phyloP scores from a whole-genome alignment of 176 grass and related monocot species.

The Metroxylon sagu region DNA sequence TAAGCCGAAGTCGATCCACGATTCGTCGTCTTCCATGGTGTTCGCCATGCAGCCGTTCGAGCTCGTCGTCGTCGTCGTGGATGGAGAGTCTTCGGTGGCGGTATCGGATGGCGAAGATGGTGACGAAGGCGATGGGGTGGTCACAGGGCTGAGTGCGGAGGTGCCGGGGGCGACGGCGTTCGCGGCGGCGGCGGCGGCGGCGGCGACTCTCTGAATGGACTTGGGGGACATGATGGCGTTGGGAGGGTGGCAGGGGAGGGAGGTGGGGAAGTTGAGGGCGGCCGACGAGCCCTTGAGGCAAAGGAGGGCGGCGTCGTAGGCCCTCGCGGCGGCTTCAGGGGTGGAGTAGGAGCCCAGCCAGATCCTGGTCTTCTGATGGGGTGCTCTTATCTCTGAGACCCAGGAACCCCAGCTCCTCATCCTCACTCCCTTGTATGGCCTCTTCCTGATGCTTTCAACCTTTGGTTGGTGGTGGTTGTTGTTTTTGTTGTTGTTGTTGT shows the following conservation, averaged over 20 bases:
- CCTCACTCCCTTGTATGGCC: conserved; percentile 15
- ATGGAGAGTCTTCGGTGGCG: no score
- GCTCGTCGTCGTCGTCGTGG: no score
- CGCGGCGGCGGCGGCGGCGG: no score
- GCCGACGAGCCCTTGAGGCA: conserved; percentile 18
- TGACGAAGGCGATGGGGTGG: no score
- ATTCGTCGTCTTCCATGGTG: no score
- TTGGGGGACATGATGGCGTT: not conserved
- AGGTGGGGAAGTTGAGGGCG: conserved; percentile 70
- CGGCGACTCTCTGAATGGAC: no score
- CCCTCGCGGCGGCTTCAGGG: conserved; percentile 10
- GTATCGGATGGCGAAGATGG: no score
- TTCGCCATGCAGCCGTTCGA: no score
- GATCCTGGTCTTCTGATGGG: conserved; percentile 20
- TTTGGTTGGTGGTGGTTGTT: not conserved
- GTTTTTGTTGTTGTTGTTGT: no score
- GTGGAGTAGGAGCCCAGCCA: conserved; percentile 20
- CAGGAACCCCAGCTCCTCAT: conserved; percentile 17
- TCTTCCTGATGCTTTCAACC: conserved; percentile 13
- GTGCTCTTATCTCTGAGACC: conserved; percentile 15
- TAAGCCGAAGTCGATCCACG: no score
- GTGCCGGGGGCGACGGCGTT: no score
- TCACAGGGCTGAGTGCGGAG: no score
- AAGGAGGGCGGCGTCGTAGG: conserved; percentile 18
- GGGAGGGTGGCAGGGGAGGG: conserved; percentile 32